These are phyloP conservation scores for Heterotrichella gracilis DNA, from an alignment of 352 stramenopile species.

Conservation along the genomic window DNA sequence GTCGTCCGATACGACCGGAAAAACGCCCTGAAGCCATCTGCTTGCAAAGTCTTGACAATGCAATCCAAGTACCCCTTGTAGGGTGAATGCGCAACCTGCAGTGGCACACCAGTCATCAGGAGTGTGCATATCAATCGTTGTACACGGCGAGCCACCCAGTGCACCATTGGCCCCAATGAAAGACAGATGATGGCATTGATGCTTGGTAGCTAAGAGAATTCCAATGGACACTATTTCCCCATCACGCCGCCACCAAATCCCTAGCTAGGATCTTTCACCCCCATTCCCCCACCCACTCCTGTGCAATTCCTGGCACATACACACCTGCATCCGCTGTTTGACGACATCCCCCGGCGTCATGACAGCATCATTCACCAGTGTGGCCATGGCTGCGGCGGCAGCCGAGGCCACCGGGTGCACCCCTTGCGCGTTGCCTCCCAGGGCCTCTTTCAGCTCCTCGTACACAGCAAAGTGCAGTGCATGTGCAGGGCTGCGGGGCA, in stretches of 20 bases:
- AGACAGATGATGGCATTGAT: too few relatives aligned
- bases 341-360: constrained; percentile 94
- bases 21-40: constrained; percentile 30
- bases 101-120: too few relatives aligned
- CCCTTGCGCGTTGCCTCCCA: constrained; percentile 30
- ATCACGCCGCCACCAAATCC: too few relatives aligned
- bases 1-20: constrained; percentile 84
- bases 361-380: constrained; percentile 74
- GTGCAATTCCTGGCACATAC: too few relatives aligned
- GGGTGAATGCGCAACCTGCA: too few relatives aligned
- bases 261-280: too few relatives aligned
- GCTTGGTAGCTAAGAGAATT: too few relatives aligned
- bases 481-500: constrained; percentile 72
- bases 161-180: too few relatives aligned
- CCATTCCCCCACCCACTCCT: too few relatives aligned
- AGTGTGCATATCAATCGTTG: too few relatives aligned
- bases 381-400: constrained; percentile 54
- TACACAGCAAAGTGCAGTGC: constrained; percentile 61
- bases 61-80: constrained; percentile 58
- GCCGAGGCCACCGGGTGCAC: constrained; percentile 26
- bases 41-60: constrained; percentile 29
- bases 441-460: constrained; percentile 40
- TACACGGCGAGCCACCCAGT: too few relatives aligned
- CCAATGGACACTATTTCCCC: too few relatives aligned
- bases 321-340: constrained; percentile 92